phyloP scores from a whole-genome alignment of 2,329 filamentous ascomycete genomes.

The Rhynchosporium graminicola region DNA sequence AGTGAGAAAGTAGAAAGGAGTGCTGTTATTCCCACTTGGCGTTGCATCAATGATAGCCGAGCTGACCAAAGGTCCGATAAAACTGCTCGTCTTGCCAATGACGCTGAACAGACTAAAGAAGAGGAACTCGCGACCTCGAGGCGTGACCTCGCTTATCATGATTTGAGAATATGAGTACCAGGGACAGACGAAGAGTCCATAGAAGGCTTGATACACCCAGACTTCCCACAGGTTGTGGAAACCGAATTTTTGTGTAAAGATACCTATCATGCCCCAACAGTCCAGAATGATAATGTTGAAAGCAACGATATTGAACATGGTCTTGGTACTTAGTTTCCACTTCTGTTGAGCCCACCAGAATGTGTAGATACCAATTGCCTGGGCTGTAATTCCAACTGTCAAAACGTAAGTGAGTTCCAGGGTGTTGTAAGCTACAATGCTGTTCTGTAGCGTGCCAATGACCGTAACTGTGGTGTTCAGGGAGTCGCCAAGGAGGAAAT shows the following conservation, averaged over 20 bases:
- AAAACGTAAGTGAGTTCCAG: slow-evolving; percentile 65
- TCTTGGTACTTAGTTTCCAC: slow-evolving; percentile 61
- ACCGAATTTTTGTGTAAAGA: slow-evolving; percentile 47
- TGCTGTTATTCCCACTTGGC: slow-evolving; percentile 54
- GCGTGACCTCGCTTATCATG: slow-evolving; percentile 21
- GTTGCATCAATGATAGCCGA: slow-evolving; percentile 67
- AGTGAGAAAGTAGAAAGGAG: slow-evolving; percentile 68
- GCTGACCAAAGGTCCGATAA: slow-evolving; percentile 69
- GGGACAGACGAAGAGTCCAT: slow-evolving; percentile 15
- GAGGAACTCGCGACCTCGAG: slow-evolving; percentile 56
- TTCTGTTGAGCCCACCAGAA: slow-evolving; percentile 64
- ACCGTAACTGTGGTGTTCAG: slow-evolving; percentile 70
- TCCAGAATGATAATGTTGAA: slow-evolving; percentile 51
- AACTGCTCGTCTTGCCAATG: slow-evolving; percentile 67
- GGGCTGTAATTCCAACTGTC: slow-evolving; percentile 64
- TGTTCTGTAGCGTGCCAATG: slow-evolving; percentile 64
- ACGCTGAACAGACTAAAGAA: slow-evolving; percentile 72
- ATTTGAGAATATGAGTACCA: slow-evolving; percentile 20
- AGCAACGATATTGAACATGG: slow-evolving; percentile 61
- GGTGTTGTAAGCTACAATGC: slow-evolving; percentile 64
- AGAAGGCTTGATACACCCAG: slow-evolving; percentile 37
- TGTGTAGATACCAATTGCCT: slow-evolving; percentile 60
- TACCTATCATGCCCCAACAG: slow-evolving; percentile 48
- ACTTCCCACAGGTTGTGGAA: slow-evolving; percentile 50
- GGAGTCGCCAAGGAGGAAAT: slow-evolving; percentile 67